Percentiles rank a stretch among this genome's conserved stretches.
phyloP scores from a whole-genome alignment of 202 grass and related monocot species.

The Thinopyrum obtusiflorum region DNA sequence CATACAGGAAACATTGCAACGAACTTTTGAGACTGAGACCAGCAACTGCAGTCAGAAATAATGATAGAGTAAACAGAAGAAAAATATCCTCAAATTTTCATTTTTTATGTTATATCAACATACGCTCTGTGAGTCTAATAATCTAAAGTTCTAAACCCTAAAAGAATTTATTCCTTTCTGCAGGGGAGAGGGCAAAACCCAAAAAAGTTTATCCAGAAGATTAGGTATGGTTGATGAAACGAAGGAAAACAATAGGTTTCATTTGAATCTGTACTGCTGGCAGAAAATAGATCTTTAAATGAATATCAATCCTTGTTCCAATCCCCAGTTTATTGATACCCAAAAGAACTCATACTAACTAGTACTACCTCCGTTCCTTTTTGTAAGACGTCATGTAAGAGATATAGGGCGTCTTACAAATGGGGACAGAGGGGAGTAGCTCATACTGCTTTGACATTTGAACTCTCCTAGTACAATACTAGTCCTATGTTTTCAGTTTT shows the following conservation, averaged over 20 bases:
- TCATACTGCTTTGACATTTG: neutral
- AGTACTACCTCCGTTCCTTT: neutral
- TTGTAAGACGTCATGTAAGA: neutral
- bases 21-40: neutral
- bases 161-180: neutral
- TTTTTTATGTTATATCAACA: neutral
- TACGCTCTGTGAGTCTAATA: neutral
- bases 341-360: neutral
- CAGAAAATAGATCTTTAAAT: neutral
- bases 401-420: neutral
- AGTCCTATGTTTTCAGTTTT: slow-evolving; percentile 1
- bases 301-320: neutral
- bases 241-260: neutral
- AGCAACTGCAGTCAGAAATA: neutral
- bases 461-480: neutral
- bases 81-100: neutral
- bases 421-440: neutral
- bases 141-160: neutral
- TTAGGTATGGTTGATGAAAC: neutral
- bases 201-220: neutral
- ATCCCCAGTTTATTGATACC: neutral
- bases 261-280: neutral
- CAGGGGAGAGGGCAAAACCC: neutral
- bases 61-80: neutral
- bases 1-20: neutral